Evolutionary conservation across 352 stramenopile species (phyloP).

Genomic region (Aphanomyces cochlioides): DNA sequence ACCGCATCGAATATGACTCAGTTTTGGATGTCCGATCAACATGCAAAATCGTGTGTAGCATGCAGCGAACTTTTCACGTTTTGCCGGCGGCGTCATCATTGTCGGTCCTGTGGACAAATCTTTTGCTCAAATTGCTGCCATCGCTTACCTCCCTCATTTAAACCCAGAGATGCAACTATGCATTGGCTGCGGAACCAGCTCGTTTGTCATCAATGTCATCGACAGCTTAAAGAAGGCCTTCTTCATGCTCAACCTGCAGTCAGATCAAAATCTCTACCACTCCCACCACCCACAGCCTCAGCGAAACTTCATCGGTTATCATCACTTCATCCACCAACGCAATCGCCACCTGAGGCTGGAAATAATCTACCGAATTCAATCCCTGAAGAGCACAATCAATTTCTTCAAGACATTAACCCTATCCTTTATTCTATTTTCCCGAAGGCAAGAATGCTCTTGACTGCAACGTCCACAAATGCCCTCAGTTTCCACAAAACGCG

Average conservation of each 20-base stretch:
- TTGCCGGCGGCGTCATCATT: conserved; percentile 72
- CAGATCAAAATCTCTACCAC: not conserved
- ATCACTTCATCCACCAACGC: not conserved
- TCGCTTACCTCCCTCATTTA: conserved; percentile 72
- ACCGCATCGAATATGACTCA: conserved; percentile 50
- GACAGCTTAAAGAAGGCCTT: conserved; percentile 73
- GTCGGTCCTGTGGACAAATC: conserved; percentile 80
- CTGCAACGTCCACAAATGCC: not conserved
- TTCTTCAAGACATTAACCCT: conserved; percentile 17
- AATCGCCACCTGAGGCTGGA: not conserved
- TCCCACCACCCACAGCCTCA: not conserved
- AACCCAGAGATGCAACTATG: conserved; percentile 68
- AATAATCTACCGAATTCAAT: not conserved
- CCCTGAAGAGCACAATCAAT: conserved; percentile 13
- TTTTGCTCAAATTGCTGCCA: conserved; percentile 82
- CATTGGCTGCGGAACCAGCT: conserved; percentile 71
- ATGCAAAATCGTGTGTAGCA: conserved; percentile 75
- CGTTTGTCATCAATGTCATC: conserved; percentile 80
- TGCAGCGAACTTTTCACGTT: conserved; percentile 84
- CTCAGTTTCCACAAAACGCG: not conserved
- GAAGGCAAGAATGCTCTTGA: conserved; percentile 74
- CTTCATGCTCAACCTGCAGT: conserved; percentile 2
- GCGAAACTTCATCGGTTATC: not conserved
- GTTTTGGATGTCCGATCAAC: conserved; percentile 88
- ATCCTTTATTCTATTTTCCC: conserved; percentile 78